Percentiles rank a stretch among this genome's conserved stretches.
Conservation (phyloP, 2,329 filamentous ascomycete genomes). For the Fusarium pseudonygamai region DNA sequence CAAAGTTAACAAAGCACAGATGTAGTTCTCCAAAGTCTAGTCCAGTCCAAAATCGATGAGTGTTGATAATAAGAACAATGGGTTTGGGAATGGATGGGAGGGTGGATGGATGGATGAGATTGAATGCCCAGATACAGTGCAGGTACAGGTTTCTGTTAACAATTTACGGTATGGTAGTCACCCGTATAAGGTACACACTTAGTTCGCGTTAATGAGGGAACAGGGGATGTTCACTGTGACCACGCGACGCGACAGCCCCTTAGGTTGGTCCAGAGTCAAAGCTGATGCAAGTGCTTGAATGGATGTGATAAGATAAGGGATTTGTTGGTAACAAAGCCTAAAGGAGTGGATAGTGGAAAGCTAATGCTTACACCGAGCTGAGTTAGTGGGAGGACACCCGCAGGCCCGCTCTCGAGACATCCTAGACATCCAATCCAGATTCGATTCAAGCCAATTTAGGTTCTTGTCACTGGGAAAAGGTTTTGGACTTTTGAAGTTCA, state of each 20-base stretch:
- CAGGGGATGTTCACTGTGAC: constrained; percentile 10
- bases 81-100: constrained; percentile 12
- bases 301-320: constrained; percentile 32
- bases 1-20: background rate
- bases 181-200: constrained; percentile 28
- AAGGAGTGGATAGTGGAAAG: background rate
- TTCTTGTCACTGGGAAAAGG: constrained; percentile 1
- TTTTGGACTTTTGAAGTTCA: background rate
- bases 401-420: constrained; percentile 3
- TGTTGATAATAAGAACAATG: constrained; percentile 20
- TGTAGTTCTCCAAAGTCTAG: background rate
- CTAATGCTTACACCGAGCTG: background rate
- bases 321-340: background rate
- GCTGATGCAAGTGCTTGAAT: background rate
- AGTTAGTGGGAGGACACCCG: constrained; percentile 2
- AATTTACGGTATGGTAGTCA: constrained; percentile 3
- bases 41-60: background rate
- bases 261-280: background rate
- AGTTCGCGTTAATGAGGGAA: constrained; percentile 29
- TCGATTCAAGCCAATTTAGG: background rate
- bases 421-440: background rate
- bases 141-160: constrained; percentile 24
- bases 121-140: constrained; percentile 19
- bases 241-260: constrained; percentile 31
- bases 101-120: constrained; percentile 6